These are phyloP conservation scores for Hirsutella rhossiliensis DNA, from an alignment of 2,329 filamentous ascomycete species.

Conservation along the genomic window DNA sequence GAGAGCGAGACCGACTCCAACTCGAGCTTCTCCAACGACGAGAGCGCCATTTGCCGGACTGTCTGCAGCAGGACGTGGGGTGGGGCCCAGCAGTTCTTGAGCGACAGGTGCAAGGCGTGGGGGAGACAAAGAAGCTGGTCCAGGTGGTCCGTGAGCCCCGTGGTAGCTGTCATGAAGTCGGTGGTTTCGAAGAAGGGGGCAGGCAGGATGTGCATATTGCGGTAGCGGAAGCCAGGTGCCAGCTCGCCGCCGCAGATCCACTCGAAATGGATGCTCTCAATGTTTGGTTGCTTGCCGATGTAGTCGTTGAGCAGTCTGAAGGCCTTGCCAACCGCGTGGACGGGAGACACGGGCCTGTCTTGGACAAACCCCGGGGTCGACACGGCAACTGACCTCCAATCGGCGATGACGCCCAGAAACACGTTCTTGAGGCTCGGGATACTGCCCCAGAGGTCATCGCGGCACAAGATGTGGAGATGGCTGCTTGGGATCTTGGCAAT, in stretches of 20 bases:
- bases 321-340: constrained; percentile 36
- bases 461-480: constrained; percentile 42
- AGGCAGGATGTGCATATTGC: constrained; percentile 51
- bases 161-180: constrained; percentile 15
- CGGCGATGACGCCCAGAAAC: constrained; percentile 49
- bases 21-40: constrained; percentile 38
- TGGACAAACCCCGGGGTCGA: constrained; percentile 37
- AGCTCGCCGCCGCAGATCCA: constrained; percentile 59
- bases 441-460: constrained; percentile 48
- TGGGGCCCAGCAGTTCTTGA: constrained; percentile 59
- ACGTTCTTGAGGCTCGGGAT: constrained; percentile 42
- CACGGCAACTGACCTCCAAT: constrained; percentile 50
- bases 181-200: constrained; percentile 37
- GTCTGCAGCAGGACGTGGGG: constrained; percentile 44
- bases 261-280: constrained; percentile 50
- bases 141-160: constrained; percentile 18
- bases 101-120: constrained; percentile 43
- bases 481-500: constrained; percentile 53
- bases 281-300: constrained; percentile 32
- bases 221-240: constrained; percentile 45
- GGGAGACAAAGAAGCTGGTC: constrained; percentile 38
- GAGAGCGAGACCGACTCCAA: constrained; percentile 56
- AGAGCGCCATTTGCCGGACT: constrained; percentile 32
- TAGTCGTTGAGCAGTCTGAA: constrained; percentile 38
- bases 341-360: constrained; percentile 35